Evolutionary conservation across 2,329 filamentous ascomycete genomes (phyloP).

Genomic region (Madurella mycetomatis): DNA sequence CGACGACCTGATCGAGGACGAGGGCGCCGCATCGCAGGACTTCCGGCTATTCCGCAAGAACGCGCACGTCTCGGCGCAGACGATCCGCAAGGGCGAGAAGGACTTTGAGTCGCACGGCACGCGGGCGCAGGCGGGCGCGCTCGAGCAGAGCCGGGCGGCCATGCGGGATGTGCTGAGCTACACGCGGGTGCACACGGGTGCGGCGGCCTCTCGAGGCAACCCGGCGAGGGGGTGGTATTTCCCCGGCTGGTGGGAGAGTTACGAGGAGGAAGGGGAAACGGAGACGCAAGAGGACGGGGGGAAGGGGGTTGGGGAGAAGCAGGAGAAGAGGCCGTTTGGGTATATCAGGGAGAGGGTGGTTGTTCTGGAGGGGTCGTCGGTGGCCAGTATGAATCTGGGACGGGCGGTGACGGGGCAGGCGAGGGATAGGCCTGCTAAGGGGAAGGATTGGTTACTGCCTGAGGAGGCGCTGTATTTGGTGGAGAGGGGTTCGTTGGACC

Average conservation of each 20-base stretch:
- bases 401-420: constrained; percentile 52
- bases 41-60: constrained; percentile 61
- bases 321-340: constrained; percentile 23
- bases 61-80: constrained; percentile 47
- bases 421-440: constrained; percentile 51
- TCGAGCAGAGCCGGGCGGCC: constrained; percentile 76
- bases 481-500: constrained; percentile 80
- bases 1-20: constrained; percentile 67
- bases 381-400: constrained; percentile 66
- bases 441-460: constrained; percentile 76
- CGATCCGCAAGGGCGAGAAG: constrained; percentile 90
- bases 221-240: constrained; percentile 70
- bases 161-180: constrained; percentile 85
- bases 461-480: constrained; percentile 89
- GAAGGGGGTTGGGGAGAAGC: constrained; percentile 5
- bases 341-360: constrained; percentile 51
- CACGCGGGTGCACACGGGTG: constrained; percentile 59
- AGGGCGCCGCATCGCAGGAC: constrained; percentile 61
- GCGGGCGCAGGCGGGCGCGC: constrained; percentile 67
- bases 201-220: constrained; percentile 25
- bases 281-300: constrained; percentile 16
- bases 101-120: constrained; percentile 96
- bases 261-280: constrained; percentile 10
- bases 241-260: constrained; percentile 50
- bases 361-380: constrained; percentile 62